Base-by-base conservation (phyloP, 306 rosid genomes). In the Dicorynia guianensis region DNA sequence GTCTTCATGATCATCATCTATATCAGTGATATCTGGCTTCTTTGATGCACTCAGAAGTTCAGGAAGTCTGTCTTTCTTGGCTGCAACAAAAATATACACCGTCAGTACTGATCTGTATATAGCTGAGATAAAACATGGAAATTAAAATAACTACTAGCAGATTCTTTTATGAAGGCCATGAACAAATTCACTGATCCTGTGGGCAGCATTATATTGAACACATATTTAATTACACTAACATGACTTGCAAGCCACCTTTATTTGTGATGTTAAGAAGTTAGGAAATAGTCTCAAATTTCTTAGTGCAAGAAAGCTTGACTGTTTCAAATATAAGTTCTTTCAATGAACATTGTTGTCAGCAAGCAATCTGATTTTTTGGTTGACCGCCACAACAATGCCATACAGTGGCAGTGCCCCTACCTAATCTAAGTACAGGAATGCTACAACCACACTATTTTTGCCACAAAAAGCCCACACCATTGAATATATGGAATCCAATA, bases 1-100 rank as follows among this genome's bases (percentile, higher is more conserved):
- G 77, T 96, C 97, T 48, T 72, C 88, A 76, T 76, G 46, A 72
- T 87, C 88, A 38, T 81, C 87, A 81, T 96, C 99, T 81, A 96
- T 89, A 66, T 88, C 78, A 50, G 67, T 44, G 47, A 87, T 46
- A 46, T 78, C 85, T 48, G 69, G 85, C 82, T 72, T 81, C 79
- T 76, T 82, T 53, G 69, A 76, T 46, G 57, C 74, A 43, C 42
- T 57, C 25, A 61, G 7, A 59, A 69, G 69, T 76, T 68, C 85
- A 38, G 62, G 43, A 82, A 67, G 68, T 74, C 70, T 54, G 47
- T 17, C 77, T 84, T 79, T 77, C 71, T 81, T 85, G 71, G 67
- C 79, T 67, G 82, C 73, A 82, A 69, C 67, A 52, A 73, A 69
- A 7, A 33, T 33, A 63, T 17, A 38, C 78, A n/a, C n/a, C 15